phyloP scores from a whole-genome alignment of 1,284 basidiomycete species.

The Puccinia horiana region DNA sequence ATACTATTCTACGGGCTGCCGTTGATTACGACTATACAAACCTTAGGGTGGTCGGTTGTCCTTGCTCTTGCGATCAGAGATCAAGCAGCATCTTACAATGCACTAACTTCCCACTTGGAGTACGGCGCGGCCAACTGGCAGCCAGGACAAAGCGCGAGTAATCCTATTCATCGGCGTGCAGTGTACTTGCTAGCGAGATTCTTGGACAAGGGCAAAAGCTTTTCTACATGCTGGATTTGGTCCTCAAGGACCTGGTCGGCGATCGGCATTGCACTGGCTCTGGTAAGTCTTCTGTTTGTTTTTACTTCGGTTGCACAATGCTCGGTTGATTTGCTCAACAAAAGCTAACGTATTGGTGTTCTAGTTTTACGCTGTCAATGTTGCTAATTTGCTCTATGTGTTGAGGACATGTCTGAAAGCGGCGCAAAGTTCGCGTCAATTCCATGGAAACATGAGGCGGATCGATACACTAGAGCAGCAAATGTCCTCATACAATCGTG shows the following conservation, averaged over 20 bases:
- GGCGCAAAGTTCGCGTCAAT: not conserved
- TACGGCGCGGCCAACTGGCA: conserved; percentile 16
- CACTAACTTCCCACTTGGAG: conserved; percentile 6
- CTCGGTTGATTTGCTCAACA: not conserved
- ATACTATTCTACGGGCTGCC: conserved; percentile 37
- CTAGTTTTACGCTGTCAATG: conserved; percentile 42
- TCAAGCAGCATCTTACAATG: conserved; percentile 17
- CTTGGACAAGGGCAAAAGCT: conserved; percentile 4
- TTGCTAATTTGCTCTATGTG: conserved; percentile 14
- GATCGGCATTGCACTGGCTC: conserved; percentile 33
- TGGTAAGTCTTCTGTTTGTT: conserved; percentile 26
- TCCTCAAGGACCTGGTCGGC: conserved; percentile 36
- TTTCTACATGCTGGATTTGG: conserved; percentile 26
- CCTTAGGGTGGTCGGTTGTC: conserved; percentile 29
- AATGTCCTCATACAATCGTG: not conserved
- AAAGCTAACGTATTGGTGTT: not conserved
- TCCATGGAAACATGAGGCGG: not conserved
- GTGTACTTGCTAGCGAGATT: not conserved
- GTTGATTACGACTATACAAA: conserved; percentile 20
- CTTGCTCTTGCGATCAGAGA: conserved; percentile 6
- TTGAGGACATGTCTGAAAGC: conserved; percentile 32
- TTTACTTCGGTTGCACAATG: not conserved
- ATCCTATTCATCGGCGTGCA: not conserved
- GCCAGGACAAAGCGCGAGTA: not conserved
- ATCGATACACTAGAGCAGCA: not conserved